Conservation (phyloP, 345 rosid species). For the Sisymbrium altissimum region DNA sequence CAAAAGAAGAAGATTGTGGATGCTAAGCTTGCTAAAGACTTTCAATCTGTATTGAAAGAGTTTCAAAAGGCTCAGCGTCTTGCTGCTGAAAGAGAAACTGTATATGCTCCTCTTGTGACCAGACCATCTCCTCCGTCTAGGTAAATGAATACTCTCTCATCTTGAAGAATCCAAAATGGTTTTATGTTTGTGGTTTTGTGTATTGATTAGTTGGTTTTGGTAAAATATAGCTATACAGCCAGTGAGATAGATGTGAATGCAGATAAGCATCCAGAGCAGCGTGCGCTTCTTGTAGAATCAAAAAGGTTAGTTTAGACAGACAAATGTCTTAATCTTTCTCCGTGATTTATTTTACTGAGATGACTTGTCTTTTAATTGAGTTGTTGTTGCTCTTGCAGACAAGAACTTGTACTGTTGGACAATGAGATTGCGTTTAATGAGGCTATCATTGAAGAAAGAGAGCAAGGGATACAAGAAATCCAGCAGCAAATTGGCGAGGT, state of each 20-base stretch:
- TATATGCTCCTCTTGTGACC: conserved; percentile 79
- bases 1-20: conserved; percentile 88
- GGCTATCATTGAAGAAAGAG: conserved; percentile 92
- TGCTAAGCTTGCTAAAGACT: conserved; percentile 98
- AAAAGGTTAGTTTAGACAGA: conserved; percentile 48
- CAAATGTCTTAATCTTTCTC: background rate
- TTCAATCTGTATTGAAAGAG: conserved; percentile 89
- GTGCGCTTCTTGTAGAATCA: conserved; percentile 76
- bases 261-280: conserved; percentile 58
- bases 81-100: conserved; percentile 96
- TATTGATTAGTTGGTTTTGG: background rate
- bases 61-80: conserved; percentile 98
- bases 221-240: conserved; percentile 11
- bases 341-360: background rate
- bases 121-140: conserved; percentile 63
- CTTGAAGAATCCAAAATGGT: background rate
- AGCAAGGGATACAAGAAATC: conserved; percentile 89
- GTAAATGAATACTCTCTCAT: conserved; percentile 37
- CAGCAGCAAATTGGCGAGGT: conserved; percentile 97
- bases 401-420: conserved; percentile 76
- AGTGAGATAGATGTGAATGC: conserved; percentile 49
- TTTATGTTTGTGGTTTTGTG: background rate
- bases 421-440: conserved; percentile 91
- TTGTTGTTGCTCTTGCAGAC: conserved; percentile 48
- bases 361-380: background rate